These are phyloP conservation scores for Ganoderma boninense DNA, from an alignment of 1,284 basidiomycete species.

Conservation along the genomic window DNA sequence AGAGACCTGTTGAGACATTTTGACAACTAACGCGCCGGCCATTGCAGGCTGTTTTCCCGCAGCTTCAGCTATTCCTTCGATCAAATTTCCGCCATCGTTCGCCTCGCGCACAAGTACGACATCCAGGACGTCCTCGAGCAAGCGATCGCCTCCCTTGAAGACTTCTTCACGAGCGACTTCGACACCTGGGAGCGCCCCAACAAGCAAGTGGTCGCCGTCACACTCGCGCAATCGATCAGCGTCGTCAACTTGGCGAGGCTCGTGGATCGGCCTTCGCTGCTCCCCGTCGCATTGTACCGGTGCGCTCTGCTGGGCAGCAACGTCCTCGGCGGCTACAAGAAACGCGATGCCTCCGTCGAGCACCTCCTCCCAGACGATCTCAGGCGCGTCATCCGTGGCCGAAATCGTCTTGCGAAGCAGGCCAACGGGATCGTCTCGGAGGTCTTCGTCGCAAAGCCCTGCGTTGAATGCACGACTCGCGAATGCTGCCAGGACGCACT, in stretches of 20 bases:
- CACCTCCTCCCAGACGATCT: constrained; percentile 8
- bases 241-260: constrained; percentile 19
- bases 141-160: neutral
- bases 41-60: neutral
- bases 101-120: constrained; percentile 3
- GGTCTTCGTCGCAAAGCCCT: neutral
- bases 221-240: neutral
- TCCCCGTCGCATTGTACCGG: constrained; percentile 13
- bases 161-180: neutral
- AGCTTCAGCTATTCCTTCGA: neutral
- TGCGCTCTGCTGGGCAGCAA: constrained; percentile 9
- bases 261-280: constrained; percentile 3
- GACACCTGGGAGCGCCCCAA: neutral
- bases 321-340: constrained; percentile 6
- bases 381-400: constrained; percentile 5
- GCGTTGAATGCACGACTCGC: neutral
- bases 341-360: constrained; percentile 6
- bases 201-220: neutral
- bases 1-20: neutral
- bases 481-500: neutral
- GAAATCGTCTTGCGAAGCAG: neutral
- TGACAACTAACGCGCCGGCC: no score
- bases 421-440: neutral
- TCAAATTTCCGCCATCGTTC: constrained; percentile 2
- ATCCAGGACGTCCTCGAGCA: neutral